phyloP scores from a whole-genome alignment of 208 protist species.

The Acanthamoeba sp. region DNA sequence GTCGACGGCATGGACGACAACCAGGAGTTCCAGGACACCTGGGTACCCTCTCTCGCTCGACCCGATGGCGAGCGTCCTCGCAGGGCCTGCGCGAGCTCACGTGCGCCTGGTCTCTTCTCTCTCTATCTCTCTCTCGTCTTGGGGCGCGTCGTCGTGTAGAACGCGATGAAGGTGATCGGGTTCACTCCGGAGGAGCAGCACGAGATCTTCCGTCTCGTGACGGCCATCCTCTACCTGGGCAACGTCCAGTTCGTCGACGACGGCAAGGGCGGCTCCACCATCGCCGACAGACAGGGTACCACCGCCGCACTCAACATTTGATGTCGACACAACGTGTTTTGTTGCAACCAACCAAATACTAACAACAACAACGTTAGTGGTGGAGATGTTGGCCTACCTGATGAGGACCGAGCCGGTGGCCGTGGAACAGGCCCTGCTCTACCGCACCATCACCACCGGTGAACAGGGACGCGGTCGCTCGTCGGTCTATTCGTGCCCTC shows the following conservation, averaged over 20 bases:
- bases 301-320: no score
- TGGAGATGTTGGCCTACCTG: conserved; percentile 82
- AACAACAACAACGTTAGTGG: conserved; percentile 26
- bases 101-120: no score
- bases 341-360: neutral
- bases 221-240: conserved; percentile 95
- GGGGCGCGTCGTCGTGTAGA: no score
- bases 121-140: no score
- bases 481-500: conserved; percentile 76
- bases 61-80: no score
- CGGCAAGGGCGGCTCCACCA: conserved; percentile 78
- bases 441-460: conserved; percentile 83
- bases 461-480: conserved; percentile 77
- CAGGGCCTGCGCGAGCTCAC: no score
- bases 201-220: conserved; percentile 92
- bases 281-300: conserved; percentile 68
- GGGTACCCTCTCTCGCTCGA: no score
- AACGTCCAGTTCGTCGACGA: conserved; percentile 94
- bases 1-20: conserved; percentile 93
- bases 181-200: conserved; percentile 90
- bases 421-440: conserved; percentile 77
- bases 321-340: no score
- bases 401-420: conserved; percentile 79
- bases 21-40: conserved; percentile 85
- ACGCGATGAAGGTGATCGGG: conserved; percentile 95